Evolutionary conservation across 768 basidiomycete species (phyloP), one percentile per base, ranked within the genome.

Genomic region (Pulveroboletus ravenelii): DNA sequence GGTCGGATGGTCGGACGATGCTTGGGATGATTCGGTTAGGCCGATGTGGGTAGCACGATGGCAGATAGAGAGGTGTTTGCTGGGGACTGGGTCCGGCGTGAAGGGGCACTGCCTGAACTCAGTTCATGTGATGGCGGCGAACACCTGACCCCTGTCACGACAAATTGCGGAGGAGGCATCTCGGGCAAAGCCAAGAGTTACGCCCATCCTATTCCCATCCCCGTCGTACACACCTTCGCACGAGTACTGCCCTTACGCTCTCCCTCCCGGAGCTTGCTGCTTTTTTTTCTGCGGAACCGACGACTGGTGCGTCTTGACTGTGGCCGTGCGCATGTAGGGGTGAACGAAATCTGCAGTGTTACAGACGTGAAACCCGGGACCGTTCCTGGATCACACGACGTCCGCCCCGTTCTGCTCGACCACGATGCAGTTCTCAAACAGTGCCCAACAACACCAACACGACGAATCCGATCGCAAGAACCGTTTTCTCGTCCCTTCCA

Each of bases 391-490:
- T 54, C 57, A 60, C 59, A 56, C 57, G 54, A 18, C 44, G 43
- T 36, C 20, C 5, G 15, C 10, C 43, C 36, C 18, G n/a, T 12
- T 29, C 23, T 3, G 10, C 27, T 17, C 9, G 17, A 52, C 52
- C 52, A 68, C 56, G 47, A 73, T 77, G 69, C 59, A 65, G 43
- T 63, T 64, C 49, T 62, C 67, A 29, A 58, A 58, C 45, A 64
- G 51, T 47, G 59, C 60, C 45, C 68, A 72, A 54, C 70, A 72
- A 43, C 40, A 57, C 47, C 56, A 63, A 6, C 17, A 48, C 35
- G 79, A 81, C 59, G 80, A 82, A 43, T 72, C 75, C 54, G 84
- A 84, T 66, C 79, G 84, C 51, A 74, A 70, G 62, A 82, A 80
- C 69, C 77, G 82, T 55, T 84, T 85, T 65, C 76, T 78, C 48